Conservation (phyloP, 148 eudicot genomes). For the Camellia japonica region DNA sequence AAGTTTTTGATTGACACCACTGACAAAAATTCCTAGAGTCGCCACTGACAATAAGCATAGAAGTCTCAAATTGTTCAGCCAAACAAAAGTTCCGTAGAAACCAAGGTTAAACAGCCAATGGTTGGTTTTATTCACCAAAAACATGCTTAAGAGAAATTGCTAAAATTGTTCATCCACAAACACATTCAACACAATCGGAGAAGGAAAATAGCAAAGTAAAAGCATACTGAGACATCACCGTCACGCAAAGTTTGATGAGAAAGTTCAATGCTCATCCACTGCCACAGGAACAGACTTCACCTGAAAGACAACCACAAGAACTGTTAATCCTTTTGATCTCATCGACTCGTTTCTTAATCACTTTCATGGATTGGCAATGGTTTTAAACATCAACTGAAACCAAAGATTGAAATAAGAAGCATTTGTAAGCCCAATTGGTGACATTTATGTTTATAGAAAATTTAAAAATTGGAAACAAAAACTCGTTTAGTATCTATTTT, state of each 20-base stretch:
- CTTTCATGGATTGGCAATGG: too few species aligned
- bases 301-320: conserved; percentile 6
- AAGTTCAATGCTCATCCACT: conserved; percentile 17
- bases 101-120: not conserved
- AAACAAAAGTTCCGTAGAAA: not conserved
- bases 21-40: too few species aligned
- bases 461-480: too few species aligned
- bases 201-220: not conserved
- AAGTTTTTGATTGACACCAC: too few species aligned
- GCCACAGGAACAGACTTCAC: conserved; percentile 25
- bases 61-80: not conserved
- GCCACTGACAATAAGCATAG: too few species aligned
- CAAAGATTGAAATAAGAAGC: not conserved
- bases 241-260: not conserved
- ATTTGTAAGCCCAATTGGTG: not conserved
- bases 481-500: too few species aligned
- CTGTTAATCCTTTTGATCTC: too few species aligned
- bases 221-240: not conserved
- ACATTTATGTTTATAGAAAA: too few species aligned
- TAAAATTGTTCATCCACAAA: not conserved
- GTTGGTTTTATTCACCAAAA: conserved; percentile 11
- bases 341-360: not conserved
- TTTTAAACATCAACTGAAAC: not conserved
- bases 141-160: not conserved
- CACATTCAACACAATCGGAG: not conserved